Conservation (phyloP, 805 yeast species). For the Suhomyces prunicola region DNA sequence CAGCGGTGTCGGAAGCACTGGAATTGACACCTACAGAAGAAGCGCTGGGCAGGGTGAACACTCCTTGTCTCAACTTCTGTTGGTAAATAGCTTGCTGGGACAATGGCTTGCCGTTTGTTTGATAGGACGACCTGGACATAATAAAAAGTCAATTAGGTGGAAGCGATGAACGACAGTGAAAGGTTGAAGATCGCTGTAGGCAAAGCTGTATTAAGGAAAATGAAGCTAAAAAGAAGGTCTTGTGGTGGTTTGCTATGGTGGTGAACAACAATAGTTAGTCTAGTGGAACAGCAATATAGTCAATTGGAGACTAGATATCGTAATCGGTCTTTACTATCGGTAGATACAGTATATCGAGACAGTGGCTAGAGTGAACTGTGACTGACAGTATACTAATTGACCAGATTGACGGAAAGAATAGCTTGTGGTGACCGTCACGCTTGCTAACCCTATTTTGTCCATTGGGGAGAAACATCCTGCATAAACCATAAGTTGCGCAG, state of each 20-base stretch:
- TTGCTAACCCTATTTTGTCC: slow-evolving; percentile 4
- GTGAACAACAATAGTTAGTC: too few relatives aligned
- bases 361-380: not conserved
- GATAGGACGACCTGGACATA: slow-evolving; percentile 52
- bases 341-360: not conserved
- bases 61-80: slow-evolving; percentile 69
- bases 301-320: too few relatives aligned
- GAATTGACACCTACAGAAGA: slow-evolving; percentile 61
- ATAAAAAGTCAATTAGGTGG: not conserved
- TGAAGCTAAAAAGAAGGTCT: too few relatives aligned
- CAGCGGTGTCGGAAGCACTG: slow-evolving; percentile 73
- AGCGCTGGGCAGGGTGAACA: slow-evolving; percentile 49
- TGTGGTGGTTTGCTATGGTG: too few relatives aligned
- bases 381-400: not conserved
- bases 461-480: not conserved
- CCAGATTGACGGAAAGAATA: not conserved
- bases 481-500: not conserved
- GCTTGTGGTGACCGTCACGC: slow-evolving; percentile 1
- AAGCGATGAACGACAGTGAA: too few relatives aligned
- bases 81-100: slow-evolving; percentile 73
- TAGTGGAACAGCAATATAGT: too few relatives aligned
- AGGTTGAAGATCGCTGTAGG: too few relatives aligned
- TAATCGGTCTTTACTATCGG: too few relatives aligned
- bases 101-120: slow-evolving; percentile 65
- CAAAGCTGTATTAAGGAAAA: too few relatives aligned